These are phyloP conservation scores for Alternaria solani DNA, from an alignment of 2,329 filamentous ascomycete genomes.

Conservation along the genomic window DNA sequence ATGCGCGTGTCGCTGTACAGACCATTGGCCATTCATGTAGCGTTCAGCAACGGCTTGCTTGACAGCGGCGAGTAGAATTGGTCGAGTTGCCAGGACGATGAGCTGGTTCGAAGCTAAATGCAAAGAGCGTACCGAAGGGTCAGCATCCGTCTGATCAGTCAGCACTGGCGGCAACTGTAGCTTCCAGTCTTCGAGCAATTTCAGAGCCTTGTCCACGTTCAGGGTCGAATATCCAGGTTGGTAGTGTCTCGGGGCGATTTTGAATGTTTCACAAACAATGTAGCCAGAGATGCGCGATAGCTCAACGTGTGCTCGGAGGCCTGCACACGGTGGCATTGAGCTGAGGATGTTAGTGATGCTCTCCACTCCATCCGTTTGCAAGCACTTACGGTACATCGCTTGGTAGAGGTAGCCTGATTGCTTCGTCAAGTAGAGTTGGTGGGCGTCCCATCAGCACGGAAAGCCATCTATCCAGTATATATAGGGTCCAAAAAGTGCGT, in stretches of 20 bases:
- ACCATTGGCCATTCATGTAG: conserved; percentile 21
- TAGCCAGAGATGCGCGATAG: conserved; percentile 34
- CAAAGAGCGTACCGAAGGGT: conserved; percentile 31
- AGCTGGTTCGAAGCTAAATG: conserved; percentile 40
- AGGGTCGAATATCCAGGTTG: conserved; percentile 12
- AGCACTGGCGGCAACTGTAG: conserved; percentile 25
- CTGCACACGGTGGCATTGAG: conserved; percentile 30
- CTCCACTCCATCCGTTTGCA: not conserved
- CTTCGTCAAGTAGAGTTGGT: conserved; percentile 35
- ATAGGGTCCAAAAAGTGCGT: conserved; percentile 36
- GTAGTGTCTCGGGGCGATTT: conserved; percentile 28
- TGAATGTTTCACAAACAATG: conserved; percentile 39
- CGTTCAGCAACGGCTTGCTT: conserved; percentile 34
- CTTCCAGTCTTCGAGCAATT: conserved; percentile 32
- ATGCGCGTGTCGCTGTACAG: conserved; percentile 21
- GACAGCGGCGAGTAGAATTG: conserved; percentile 33
- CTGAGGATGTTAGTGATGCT: conserved; percentile 21
- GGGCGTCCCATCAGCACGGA: conserved; percentile 39
- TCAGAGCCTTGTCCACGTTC: conserved; percentile 30
- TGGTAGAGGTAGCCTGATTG: conserved; percentile 35
- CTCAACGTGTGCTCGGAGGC: conserved; percentile 35
- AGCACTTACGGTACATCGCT: conserved; percentile 29
- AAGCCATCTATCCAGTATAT: conserved; percentile 40
- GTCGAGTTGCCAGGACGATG: conserved; percentile 35
- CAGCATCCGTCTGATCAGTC: conserved; percentile 18